phyloP scores from a whole-genome alignment of 73 alveolate genomes.

The Blepharisma japonicum region DNA sequence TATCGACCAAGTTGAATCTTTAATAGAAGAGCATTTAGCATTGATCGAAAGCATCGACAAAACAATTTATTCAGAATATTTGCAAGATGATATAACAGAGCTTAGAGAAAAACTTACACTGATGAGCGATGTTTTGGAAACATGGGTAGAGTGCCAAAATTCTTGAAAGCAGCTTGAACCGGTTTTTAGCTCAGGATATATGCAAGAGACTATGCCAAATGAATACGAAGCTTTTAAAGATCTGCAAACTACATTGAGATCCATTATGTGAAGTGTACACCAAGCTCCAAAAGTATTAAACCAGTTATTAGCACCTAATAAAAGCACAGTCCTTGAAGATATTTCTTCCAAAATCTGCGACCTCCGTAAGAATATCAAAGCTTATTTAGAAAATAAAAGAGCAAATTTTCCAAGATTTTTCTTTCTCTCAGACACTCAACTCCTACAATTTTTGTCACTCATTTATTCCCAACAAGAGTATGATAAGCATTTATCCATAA shows the following conservation, averaged over 20 bases:
- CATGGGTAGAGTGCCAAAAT: slow-evolving; percentile 61
- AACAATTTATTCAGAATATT: slow-evolving; percentile 50
- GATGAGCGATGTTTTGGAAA: slow-evolving; percentile 58
- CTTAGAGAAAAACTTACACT: slow-evolving; percentile 51
- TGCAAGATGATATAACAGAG: slow-evolving; percentile 51
- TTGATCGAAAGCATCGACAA: slow-evolving; percentile 51
- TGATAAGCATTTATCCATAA: slow-evolving; percentile 39
- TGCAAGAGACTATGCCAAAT: slow-evolving; percentile 38
- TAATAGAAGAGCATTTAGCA: slow-evolving; percentile 64
- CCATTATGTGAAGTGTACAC: slow-evolving; percentile 58
- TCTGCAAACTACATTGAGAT: slow-evolving; percentile 32
- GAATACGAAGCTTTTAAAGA: slow-evolving; percentile 38
- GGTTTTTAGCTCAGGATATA: slow-evolving; percentile 38
- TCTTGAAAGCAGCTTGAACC: slow-evolving; percentile 68
- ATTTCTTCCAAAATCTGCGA: not conserved
- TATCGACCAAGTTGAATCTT: slow-evolving; percentile 37
- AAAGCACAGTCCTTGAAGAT: slow-evolving; percentile 42
- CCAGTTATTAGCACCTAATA: slow-evolving; percentile 43
- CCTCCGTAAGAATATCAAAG: slow-evolving; percentile 46
- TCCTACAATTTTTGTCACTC: slow-evolving; percentile 47
- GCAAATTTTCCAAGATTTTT: slow-evolving; percentile 59
- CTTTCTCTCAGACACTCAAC: slow-evolving; percentile 61
- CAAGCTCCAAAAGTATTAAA: slow-evolving; percentile 57
- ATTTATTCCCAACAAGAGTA: slow-evolving; percentile 48
- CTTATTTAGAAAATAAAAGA: slow-evolving; percentile 50